Conservation (phyloP, 2,329 filamentous ascomycete genomes). For the Fusarium aywerte region DNA sequence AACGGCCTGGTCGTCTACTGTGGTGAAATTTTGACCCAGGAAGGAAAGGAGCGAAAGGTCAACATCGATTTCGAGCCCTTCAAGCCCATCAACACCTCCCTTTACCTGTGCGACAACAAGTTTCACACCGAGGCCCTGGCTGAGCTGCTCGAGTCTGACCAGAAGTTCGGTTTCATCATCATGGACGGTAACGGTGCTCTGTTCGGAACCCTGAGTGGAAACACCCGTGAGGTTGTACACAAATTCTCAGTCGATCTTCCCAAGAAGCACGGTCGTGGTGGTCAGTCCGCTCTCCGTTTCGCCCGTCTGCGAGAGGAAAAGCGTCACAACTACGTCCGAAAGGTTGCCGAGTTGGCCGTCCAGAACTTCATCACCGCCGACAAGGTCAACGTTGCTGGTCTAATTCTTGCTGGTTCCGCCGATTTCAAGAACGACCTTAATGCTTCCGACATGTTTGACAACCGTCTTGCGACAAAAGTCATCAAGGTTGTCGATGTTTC, state of each 20-base stretch:
- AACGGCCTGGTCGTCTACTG: conserved; percentile 99
- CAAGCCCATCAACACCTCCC: conserved; percentile 99
- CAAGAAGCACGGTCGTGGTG: conserved; percentile 99
- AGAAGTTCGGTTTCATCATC: conserved; percentile 99
- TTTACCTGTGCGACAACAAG: conserved; percentile 99
- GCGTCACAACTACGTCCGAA: conserved; percentile 99
- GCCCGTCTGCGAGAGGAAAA: conserved; percentile 99
- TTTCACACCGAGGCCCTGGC: conserved; percentile 98
- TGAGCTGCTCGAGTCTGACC: conserved; percentile 96
- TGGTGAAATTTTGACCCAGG: conserved; percentile 98
- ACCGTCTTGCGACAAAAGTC: conserved; percentile 90
- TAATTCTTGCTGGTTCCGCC: conserved; percentile 95
- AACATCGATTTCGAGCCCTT: conserved; percentile 99
- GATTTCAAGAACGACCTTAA: conserved; percentile 99
- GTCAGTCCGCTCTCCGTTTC: conserved; percentile 99
- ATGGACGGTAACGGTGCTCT: conserved; percentile 99
- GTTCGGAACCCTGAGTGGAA: conserved; percentile 96
- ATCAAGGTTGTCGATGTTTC: conserved; percentile 99
- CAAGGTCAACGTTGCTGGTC: conserved; percentile 96
- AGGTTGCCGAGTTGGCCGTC: conserved; percentile 96
- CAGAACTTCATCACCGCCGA: conserved; percentile 99
- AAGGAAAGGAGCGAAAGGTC: conserved; percentile 99
- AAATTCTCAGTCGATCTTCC: conserved; percentile 99
- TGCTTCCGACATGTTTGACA: conserved; percentile 96
- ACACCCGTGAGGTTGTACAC: conserved; percentile 95